These are phyloP conservation scores for Diplodia intermedia DNA, from an alignment of 2,329 filamentous ascomycete genomes.

Conservation along the genomic window DNA sequence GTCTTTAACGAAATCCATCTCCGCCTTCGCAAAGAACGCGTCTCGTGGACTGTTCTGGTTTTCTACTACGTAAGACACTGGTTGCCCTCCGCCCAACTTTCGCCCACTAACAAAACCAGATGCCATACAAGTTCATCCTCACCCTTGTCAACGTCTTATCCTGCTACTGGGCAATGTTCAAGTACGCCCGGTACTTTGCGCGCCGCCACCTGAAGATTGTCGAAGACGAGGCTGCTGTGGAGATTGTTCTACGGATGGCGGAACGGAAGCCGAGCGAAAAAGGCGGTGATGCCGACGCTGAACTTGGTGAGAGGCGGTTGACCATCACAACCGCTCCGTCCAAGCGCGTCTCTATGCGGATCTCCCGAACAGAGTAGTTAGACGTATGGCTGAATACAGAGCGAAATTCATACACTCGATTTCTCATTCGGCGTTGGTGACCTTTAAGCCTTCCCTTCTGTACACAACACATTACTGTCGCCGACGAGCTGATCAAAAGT, in stretches of 20 bases:
- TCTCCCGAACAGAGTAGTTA: no score
- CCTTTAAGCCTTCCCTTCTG: no score
- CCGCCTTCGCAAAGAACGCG: background rate
- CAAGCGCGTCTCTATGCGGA: no score
- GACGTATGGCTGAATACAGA: no score
- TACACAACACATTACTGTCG: no score
- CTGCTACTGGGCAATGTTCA: background rate
- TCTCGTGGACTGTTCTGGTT: background rate
- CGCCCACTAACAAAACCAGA: background rate
- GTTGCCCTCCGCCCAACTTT: background rate
- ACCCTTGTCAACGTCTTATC: background rate
- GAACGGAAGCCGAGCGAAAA: background rate
- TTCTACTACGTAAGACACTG: background rate
- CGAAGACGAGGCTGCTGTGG: background rate
- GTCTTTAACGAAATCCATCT: background rate
- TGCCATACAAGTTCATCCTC: background rate
- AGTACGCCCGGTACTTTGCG: background rate
- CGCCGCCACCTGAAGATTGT: background rate
- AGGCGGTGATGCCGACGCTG: no score
- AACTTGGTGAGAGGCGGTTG: no score
- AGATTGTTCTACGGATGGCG: background rate
- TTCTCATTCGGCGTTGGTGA: no score
- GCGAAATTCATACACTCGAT: no score
- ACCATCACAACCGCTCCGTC: no score
- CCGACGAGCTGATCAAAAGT: no score